phyloP scores from a whole-genome alignment of 1,284 basidiomycete species.

The Vanrija humicola region DNA sequence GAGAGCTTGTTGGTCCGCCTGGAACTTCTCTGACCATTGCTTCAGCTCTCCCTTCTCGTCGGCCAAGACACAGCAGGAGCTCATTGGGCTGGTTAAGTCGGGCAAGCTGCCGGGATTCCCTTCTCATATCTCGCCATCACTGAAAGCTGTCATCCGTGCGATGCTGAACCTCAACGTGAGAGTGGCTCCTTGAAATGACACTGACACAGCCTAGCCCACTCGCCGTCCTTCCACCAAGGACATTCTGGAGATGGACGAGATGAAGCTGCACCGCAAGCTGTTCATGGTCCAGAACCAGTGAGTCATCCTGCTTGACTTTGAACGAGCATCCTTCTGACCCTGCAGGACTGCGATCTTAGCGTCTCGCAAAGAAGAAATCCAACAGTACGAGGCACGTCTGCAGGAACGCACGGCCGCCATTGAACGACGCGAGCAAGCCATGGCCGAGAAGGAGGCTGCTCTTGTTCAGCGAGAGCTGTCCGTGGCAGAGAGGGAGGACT shows the following conservation, averaged over 20 bases:
- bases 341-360: conserved; percentile 29
- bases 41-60: conserved; percentile 45
- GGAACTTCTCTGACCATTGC: not conserved
- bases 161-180: conserved; percentile 47
- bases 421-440: conserved; percentile 20
- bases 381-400: conserved; percentile 52
- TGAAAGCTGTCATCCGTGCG: conserved; percentile 37
- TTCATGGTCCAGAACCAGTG: conserved; percentile 48
- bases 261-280: conserved; percentile 45
- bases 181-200: not conserved
- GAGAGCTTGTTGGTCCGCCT: no score
- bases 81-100: conserved; percentile 45
- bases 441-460: conserved; percentile 42
- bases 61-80: conserved; percentile 46
- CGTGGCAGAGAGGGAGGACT: conserved; percentile 57
- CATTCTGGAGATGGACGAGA: conserved; percentile 46
- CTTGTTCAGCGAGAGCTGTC: conserved; percentile 28
- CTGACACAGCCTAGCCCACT: conserved; percentile 26
- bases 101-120: conserved; percentile 44
- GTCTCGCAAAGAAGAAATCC: conserved; percentile 51
- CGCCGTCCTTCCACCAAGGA: conserved; percentile 45
- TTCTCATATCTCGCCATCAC: conserved; percentile 32
- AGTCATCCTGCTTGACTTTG: conserved; percentile 49
- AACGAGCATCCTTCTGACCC: not conserved
- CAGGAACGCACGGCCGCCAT: conserved; percentile 14